phyloP scores from a whole-genome alignment of 2,329 filamentous ascomycete species.

The Penicillium aurantiogriseum region DNA sequence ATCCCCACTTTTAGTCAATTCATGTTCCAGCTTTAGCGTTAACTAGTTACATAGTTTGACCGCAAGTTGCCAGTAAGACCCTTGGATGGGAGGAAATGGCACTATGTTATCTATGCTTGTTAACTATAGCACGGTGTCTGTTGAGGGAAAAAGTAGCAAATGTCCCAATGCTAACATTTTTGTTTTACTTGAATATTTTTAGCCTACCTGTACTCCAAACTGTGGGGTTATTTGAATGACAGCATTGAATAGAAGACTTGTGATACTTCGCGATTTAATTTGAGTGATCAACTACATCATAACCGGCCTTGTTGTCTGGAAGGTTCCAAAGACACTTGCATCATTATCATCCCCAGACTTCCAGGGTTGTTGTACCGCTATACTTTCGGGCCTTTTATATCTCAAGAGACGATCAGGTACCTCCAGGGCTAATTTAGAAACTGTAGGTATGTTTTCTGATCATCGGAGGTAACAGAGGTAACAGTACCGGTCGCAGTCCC shows the following conservation, averaged over 20 bases:
- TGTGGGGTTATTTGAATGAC: too few species aligned
- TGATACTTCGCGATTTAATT: neutral
- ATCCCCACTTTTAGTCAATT: too few species aligned
- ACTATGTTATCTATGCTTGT: neutral
- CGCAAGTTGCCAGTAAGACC: neutral
- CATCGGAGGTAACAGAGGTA: neutral
- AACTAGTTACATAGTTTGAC: neutral
- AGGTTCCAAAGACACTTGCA: constrained; percentile 2
- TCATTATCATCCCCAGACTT: neutral
- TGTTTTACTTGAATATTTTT: neutral
- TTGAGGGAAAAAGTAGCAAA: neutral
- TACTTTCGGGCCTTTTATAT: neutral
- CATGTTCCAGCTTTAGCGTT: too few species aligned
- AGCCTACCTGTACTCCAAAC: neutral
- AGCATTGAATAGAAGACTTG: neutral
- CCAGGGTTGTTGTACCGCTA: too few species aligned
- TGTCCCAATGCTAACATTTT: neutral
- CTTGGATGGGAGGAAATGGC: neutral
- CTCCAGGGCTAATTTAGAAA: neutral
- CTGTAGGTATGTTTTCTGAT: neutral
- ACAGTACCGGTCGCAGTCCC: neutral
- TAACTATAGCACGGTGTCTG: neutral
- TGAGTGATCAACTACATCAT: constrained; percentile 5
- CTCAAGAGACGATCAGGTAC: neutral
- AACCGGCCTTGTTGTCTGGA: neutral